A percentile compares a stretch with the other conserved stretches of the same genome.
Conservation (phyloP, 2,329 filamentous ascomycete genomes). For the Onygena corvina region DNA sequence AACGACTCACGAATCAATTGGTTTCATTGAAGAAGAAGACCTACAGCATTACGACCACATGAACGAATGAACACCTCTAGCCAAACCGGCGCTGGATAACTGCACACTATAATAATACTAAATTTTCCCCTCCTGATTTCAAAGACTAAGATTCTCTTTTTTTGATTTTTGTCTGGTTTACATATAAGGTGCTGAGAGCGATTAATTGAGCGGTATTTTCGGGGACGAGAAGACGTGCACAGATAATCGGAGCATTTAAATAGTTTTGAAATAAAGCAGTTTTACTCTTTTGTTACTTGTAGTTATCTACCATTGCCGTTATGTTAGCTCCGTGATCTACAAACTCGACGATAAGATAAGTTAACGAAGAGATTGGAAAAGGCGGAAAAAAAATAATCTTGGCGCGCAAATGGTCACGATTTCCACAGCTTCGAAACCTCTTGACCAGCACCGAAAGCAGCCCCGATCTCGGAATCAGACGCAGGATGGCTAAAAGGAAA, state of each 20-base stretch:
- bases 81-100: neutral
- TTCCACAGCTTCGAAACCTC: neutral
- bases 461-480: neutral
- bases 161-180: neutral
- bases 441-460: neutral
- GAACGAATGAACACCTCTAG: conserved; percentile 4
- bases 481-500: conserved; percentile 31
- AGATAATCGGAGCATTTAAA: neutral
- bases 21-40: conserved; percentile 14
- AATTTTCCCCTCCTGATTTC: neutral
- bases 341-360: neutral
- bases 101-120: conserved; percentile 2
- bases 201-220: neutral
- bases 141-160: neutral
- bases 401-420: conserved; percentile 4
- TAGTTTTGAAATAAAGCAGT: neutral
- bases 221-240: neutral
- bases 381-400: conserved; percentile 2
- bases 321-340: neutral
- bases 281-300: no score
- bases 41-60: conserved; percentile 9
- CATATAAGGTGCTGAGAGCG: neutral
- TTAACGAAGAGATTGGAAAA: no score
- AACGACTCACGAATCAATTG: conserved; percentile 7
- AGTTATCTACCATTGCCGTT: neutral